These are phyloP conservation scores for Gnaphalium uliginosum DNA, from an alignment of 129 eudicot genomes.

Conservation along the genomic window DNA sequence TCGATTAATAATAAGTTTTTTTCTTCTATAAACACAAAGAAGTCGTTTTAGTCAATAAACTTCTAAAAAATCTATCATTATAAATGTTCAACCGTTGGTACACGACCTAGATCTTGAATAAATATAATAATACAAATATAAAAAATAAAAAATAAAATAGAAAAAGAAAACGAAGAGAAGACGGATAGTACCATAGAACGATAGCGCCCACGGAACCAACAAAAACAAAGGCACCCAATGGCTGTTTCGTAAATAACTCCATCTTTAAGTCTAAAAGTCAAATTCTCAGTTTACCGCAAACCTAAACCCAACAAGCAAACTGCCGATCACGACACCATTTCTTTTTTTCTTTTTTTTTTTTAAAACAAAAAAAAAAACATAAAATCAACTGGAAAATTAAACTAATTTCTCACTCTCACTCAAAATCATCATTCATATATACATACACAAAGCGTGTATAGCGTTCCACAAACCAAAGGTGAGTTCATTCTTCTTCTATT, in stretches of 20 bases:
- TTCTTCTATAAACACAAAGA: too few relatives aligned
- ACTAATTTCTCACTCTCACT: constrained; percentile 5
- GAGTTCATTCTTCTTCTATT: background rate
- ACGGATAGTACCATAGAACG: background rate
- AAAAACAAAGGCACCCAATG: constrained; percentile 18
- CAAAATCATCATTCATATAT: constrained; percentile 3
- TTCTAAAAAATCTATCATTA: too few relatives aligned
- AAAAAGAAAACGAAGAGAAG: background rate
- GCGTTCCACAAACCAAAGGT: constrained; percentile 22
- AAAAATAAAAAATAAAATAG: too few relatives aligned
- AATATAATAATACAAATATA: too few relatives aligned
- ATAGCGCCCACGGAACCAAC: constrained; percentile 10
- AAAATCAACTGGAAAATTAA: constrained; percentile 4
- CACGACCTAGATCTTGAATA: too few relatives aligned
- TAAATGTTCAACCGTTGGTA: too few relatives aligned
- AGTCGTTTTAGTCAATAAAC: too few relatives aligned
- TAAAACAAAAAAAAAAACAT: background rate
- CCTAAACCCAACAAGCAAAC: constrained; percentile 31
- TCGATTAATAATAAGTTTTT: too few relatives aligned
- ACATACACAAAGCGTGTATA: background rate
- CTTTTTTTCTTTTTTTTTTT: too few relatives aligned
- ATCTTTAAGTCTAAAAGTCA: constrained; percentile 24
- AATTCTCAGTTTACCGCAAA: constrained; percentile 33
- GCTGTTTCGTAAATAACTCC: constrained; percentile 25
- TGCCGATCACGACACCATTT: constrained; percentile 23